Base-by-base conservation (phyloP, 306 rosid species). In the Vigna hirtella region DNA sequence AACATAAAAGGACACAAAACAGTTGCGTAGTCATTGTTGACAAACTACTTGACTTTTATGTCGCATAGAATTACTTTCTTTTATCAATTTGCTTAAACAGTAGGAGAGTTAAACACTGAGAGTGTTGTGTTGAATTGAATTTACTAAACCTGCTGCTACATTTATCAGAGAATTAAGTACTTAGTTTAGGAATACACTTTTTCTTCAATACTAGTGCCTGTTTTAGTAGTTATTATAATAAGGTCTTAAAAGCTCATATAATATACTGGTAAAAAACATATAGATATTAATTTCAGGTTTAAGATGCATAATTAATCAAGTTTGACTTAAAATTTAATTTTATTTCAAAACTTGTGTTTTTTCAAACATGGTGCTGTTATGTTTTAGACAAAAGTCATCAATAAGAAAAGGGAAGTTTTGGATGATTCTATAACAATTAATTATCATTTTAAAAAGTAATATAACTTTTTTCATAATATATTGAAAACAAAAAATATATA, bases 251-350 rank as follows among this genome's bases (percentile, higher is more conserved):
- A 14, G 2, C 7, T 62, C 18, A 7, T 32, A 30, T 30, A 30
- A 30, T 30, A 30, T 30, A 4, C 34, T 15, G 3, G 20, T 28
- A 12, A 22, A 14, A 13, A 30, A 13, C 14, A 1, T 0, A 26
- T 9, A 9, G 34, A 6, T 30, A 32, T 62, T 32, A 30, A 62
- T 32, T 30, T 32, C 22, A 62, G 7, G 34, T 4, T 30, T 30
- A 30, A 58, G n/a, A 26, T 12, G 18, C 6, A 28, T 59, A 59
- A 20, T 20, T 20, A 26, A 13, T 59, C 42, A 32, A 30, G 70
- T 64, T 64, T 64, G 70, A 64, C 70, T 32, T 32, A 3, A 16
- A 62, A 2, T 7, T 62, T 62, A 62, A 34, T 62, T 62, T 32
- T 62, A 18, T 30, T 58, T 43, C 45, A 40, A 40, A 40, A 40